Conservation (phyloP, 2,329 filamentous ascomycete genomes). For the Verticillium dahliae region DNA sequence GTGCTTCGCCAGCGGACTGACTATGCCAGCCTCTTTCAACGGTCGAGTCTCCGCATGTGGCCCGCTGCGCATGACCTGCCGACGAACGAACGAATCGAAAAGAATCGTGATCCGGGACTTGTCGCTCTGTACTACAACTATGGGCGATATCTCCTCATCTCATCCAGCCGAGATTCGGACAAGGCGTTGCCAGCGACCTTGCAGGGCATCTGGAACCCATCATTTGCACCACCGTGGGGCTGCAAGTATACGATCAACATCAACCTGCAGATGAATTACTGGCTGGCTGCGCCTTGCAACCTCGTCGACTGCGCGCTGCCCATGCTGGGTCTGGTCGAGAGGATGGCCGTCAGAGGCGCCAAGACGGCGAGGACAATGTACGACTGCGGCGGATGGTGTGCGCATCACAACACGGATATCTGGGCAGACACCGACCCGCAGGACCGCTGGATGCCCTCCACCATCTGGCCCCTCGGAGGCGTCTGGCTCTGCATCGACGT, state of each 20-base stretch:
- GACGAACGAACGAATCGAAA: slow-evolving; percentile 12
- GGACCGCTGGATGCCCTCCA: slow-evolving; percentile 23
- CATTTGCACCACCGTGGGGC: slow-evolving; percentile 31
- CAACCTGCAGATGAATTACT: slow-evolving; percentile 36
- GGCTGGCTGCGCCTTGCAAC: slow-evolving; percentile 18
- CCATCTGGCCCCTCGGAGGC: slow-evolving; percentile 30
- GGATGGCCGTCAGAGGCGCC: slow-evolving; percentile 23
- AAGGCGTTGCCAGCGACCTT: slow-evolving; percentile 30
- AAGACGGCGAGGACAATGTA: slow-evolving; percentile 25
- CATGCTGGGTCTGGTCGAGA: slow-evolving; percentile 21
- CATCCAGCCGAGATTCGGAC: slow-evolving; percentile 7
- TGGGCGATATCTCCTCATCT: slow-evolving; percentile 13
- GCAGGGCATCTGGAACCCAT: slow-evolving; percentile 36
- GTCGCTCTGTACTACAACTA: slow-evolving; percentile 13
- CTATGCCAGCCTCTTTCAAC: slow-evolving; percentile 15
- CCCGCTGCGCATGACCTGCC: slow-evolving; percentile 13
- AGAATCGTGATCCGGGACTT: slow-evolving; percentile 15
- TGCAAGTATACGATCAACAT: slow-evolving; percentile 38
- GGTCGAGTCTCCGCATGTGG: slow-evolving; percentile 15
- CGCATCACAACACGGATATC: slow-evolving; percentile 29
- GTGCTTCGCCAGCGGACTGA: slow-evolving; percentile 13
- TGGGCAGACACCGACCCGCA: slow-evolving; percentile 27
- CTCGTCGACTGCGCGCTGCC: slow-evolving; percentile 8
- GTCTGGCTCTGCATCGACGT: slow-evolving; percentile 32
- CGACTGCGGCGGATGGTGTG: slow-evolving; percentile 22